Conservation (phyloP, 148 eudicot species). For the Salicornia ramosissima region DNA sequence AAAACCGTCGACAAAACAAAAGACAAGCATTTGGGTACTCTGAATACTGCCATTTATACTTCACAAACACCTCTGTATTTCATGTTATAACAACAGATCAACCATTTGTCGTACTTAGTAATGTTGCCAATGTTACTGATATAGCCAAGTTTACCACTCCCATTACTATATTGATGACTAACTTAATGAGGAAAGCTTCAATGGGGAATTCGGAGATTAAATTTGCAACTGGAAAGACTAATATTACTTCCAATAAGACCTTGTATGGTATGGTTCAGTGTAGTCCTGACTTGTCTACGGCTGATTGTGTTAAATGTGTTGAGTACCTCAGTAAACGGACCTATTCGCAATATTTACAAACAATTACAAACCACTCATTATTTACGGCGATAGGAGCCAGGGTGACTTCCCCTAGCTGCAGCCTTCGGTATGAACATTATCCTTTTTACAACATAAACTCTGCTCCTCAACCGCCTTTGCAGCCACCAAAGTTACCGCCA, state of each 20-base stretch:
- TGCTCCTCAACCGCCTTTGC: not conserved
- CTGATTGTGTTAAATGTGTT: slow-evolving; percentile 23
- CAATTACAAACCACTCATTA: not conserved
- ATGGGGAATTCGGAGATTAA: slow-evolving; percentile 25
- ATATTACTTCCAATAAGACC: not conserved
- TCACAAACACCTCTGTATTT: slow-evolving; percentile 10
- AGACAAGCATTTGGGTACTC: slow-evolving; percentile 26
- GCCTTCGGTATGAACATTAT: slow-evolving; percentile 27
- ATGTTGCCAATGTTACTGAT: not conserved
- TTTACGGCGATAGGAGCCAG: slow-evolving; percentile 29
- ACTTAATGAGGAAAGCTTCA: slow-evolving; percentile 17
- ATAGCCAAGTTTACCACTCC: slow-evolving; percentile 2
- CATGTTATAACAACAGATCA: not conserved
- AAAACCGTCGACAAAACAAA: slow-evolving; percentile 17
- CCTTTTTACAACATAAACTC: slow-evolving; percentile 23
- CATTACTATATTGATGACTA: not conserved
- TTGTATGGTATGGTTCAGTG: slow-evolving; percentile 31
- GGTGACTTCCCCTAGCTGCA: slow-evolving; percentile 27
- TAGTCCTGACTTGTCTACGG: slow-evolving; percentile 19
- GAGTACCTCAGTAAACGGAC: not conserved
- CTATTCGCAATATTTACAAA: not conserved
- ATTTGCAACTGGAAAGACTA: slow-evolving; percentile 24
- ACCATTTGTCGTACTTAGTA: not conserved
- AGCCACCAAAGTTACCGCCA: too few species aligned
- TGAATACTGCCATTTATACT: slow-evolving; percentile 18